Evolutionary conservation across 2,329 filamentous ascomycete species (phyloP), one percentile per base, ranked within the genome.

Genomic region (Knoxdaviesia proteae): DNA sequence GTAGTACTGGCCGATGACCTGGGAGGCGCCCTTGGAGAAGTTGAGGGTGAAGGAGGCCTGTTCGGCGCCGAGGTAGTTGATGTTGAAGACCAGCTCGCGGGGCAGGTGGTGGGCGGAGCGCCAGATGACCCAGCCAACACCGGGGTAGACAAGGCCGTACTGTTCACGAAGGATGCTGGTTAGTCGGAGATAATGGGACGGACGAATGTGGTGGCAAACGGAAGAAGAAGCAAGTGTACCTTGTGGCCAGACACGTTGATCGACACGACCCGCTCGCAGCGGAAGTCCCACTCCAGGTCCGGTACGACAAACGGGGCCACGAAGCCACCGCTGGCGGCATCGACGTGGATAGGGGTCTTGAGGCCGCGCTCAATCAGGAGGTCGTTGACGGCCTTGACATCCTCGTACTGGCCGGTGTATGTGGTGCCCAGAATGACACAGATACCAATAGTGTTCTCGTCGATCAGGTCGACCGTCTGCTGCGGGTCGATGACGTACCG

Each of bases 181-280:
- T 37, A 20, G 34, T 33, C 7, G 7, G 40, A 10, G 30, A 43
- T 29, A 46, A 36, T 32, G 35, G 11, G 31, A 32, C 31, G 1
- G 10, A 36, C 11, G 6, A 41, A 6, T 38, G 34, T n/a, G 10
- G 29, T n/a, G 30, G 11, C 7, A 29, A 29, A 42, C 9, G 34
- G 36, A 47, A 37, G 42, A 74, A 61, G 41, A 20, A 20, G 20
- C 20, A 20, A 20, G 20, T 20, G 20, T 51, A 63, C 64, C 65
- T 94, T 94, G 68, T 94, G 88, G 11, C 88, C 88, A 0, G 84
- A 93, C 10, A 84, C 81, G 54, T 94, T 94, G 65, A 96, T 94
- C 2, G 82, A 90, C 31, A 92, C 80, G 3, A 94, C 88, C 58
- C 80, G 84, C 53, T 83, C 74, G 32, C 90, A 72, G 47, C 84